These are phyloP conservation scores for Hypoxylon intermedium DNA, from an alignment of 495 filamentous ascomycete species.

Conservation along the genomic window DNA sequence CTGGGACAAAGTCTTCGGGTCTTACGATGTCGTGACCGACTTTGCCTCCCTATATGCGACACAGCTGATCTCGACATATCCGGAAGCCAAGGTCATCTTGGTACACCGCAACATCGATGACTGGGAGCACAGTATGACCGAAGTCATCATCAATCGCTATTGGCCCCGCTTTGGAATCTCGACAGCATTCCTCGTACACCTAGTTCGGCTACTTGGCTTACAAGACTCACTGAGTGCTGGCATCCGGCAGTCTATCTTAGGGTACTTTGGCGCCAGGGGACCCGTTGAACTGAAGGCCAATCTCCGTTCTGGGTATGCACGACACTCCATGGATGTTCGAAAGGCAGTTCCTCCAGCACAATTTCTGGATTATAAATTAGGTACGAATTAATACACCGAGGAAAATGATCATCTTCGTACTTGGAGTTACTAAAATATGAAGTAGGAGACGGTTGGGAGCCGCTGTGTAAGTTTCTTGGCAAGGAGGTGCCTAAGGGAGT, in stretches of 20 bases:
- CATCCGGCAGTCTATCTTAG: conserved; percentile 18
- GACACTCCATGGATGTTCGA: neutral
- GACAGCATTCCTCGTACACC: too few relatives aligned
- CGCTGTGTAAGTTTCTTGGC: conserved; percentile 53
- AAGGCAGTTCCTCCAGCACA: conserved; percentile 16
- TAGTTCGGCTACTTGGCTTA: too few relatives aligned
- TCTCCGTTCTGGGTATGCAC: conserved; percentile 4
- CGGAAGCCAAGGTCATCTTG: conserved; percentile 53
- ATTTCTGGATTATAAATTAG: conserved; percentile 22
- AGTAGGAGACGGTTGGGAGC: conserved; percentile 55
- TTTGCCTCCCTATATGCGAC: conserved; percentile 44
- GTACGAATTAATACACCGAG: conserved; percentile 34
- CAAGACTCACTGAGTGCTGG: too few relatives aligned
- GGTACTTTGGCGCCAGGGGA: conserved; percentile 13
- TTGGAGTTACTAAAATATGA: conserved; percentile 52
- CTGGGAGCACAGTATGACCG: too few relatives aligned
- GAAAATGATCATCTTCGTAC: too few relatives aligned
- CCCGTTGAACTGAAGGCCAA: too few relatives aligned
- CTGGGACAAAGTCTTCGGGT: conserved; percentile 51
- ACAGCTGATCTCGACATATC: conserved; percentile 52
- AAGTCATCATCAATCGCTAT: conserved; percentile 9
- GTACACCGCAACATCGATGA: conserved; percentile 45
- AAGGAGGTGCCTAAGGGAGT: conserved; percentile 31
- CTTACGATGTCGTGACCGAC: conserved; percentile 51
- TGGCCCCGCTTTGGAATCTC: too few relatives aligned